Evolutionary conservation across 768 basidiomycete genomes (phyloP).

Genomic region (Candolleomyces eurysporus): DNA sequence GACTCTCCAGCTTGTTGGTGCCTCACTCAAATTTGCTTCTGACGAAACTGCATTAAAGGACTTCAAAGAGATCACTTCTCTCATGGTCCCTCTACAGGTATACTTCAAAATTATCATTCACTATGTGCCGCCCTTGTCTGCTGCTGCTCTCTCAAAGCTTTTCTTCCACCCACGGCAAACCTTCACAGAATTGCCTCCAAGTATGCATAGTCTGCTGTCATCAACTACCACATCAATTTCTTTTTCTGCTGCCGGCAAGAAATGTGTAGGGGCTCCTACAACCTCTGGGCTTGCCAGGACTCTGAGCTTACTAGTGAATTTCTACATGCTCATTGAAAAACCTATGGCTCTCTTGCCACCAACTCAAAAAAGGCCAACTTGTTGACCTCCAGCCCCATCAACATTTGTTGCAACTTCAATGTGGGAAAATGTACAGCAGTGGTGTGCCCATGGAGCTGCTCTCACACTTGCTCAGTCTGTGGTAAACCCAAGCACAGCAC

Average conservation of each 20-base stretch:
- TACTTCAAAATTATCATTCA: conserved; percentile 5
- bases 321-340: neutral
- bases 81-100: neutral
- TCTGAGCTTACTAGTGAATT: neutral
- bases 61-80: conserved; percentile 1
- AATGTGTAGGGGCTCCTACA: neutral
- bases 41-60: neutral
- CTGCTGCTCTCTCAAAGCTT: neutral
- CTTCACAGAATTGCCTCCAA: neutral
- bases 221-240: conserved; percentile 5
- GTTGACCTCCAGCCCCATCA: no score
- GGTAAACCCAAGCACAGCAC: neutral
- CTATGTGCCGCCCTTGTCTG: neutral
- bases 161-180: neutral
- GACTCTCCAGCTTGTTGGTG: neutral
- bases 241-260: neutral
- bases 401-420: conserved; percentile 5
- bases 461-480: conserved; percentile 3
- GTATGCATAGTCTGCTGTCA: conserved; percentile 7
- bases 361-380: neutral
- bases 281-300: neutral
- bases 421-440: conserved; percentile 1
- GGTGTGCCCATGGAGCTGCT: neutral
- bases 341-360: neutral
- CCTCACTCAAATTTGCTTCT: neutral